A percentile compares a stretch with the other conserved stretches of the same genome.
These are phyloP conservation scores for Amyloporia xantha DNA, from an alignment of 768 basidiomycete species.

Conservation along the genomic window DNA sequence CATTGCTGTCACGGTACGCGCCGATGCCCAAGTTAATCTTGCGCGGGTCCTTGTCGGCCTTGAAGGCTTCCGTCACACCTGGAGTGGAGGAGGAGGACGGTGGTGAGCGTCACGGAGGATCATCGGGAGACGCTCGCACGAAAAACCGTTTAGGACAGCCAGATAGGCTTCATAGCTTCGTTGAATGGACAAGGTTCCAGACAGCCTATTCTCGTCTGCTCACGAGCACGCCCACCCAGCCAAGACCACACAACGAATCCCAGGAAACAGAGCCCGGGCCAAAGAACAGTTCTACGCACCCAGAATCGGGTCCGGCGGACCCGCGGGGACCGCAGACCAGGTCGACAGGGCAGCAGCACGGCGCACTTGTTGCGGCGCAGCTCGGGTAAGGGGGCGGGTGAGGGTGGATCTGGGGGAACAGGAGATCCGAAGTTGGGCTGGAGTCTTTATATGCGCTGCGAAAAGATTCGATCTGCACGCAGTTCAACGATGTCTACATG, in stretches of 20 bases:
- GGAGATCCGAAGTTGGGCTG: constrained; percentile 17
- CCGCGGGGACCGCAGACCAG: constrained; percentile 79
- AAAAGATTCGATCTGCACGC: too few species aligned
- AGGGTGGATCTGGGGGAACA: constrained; percentile 32
- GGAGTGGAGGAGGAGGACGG: neutral
- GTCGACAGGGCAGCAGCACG: constrained; percentile 47
- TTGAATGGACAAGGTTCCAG: neutral
- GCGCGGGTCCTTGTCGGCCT: constrained; percentile 83
- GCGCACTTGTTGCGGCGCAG: constrained; percentile 35
- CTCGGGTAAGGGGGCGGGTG: constrained; percentile 40
- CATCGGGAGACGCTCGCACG: neutral
- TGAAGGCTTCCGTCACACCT: constrained; percentile 95
- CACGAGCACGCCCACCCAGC: neutral
- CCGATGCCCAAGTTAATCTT: constrained; percentile 99
- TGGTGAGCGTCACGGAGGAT: constrained; percentile 5
- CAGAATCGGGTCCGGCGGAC: constrained; percentile 90
- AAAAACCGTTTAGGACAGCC: neutral
- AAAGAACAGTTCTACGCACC: constrained; percentile 47
- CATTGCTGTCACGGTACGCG: constrained; percentile 88
- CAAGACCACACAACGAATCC: constrained; percentile 1
- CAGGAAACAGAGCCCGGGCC: constrained; percentile 2
- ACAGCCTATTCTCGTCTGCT: neutral
- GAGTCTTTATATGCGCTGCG: too few species aligned
- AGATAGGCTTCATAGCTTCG: neutral
- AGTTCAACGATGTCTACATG: too few species aligned